Evolutionary conservation across 2,329 filamentous ascomycete genomes (phyloP).

Genomic region (Domatiomyces catenatus): DNA sequence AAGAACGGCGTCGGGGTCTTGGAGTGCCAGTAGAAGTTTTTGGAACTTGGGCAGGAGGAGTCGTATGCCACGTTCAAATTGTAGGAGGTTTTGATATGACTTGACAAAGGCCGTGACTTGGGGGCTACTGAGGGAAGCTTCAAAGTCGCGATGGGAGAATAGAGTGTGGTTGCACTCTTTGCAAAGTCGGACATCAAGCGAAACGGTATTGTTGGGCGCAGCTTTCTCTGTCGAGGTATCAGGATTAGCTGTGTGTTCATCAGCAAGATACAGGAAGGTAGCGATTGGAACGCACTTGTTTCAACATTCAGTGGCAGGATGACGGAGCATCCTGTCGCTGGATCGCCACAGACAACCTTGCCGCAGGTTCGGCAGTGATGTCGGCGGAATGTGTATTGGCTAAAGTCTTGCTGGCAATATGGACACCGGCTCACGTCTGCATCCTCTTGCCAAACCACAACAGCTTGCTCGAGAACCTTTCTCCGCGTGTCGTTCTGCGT

Average conservation of each 20-base stretch:
- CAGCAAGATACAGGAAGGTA: constrained; percentile 8
- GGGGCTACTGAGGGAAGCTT: constrained; percentile 48
- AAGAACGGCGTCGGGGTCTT: constrained; percentile 53
- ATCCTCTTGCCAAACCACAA: constrained; percentile 94
- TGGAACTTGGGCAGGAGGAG: constrained; percentile 74
- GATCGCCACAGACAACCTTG: constrained; percentile 80
- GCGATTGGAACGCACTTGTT: constrained; percentile 34
- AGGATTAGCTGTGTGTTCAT: constrained; percentile 12
- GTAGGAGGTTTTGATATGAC: constrained; percentile 65
- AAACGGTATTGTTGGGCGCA: constrained; percentile 34
- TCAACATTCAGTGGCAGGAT: constrained; percentile 70
- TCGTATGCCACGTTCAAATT: constrained; percentile 78
- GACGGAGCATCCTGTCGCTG: constrained; percentile 65
- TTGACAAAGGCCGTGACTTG: constrained; percentile 43
- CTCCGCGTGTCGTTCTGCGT: constrained; percentile 51
- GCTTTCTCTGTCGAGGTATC: constrained; percentile 15
- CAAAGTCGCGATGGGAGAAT: constrained; percentile 63
- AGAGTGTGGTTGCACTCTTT: constrained; percentile 64
- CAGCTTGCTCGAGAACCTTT: constrained; percentile 72
- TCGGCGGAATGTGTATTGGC: constrained; percentile 76
- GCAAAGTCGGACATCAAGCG: constrained; percentile 78
- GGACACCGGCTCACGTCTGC: constrained; percentile 64
- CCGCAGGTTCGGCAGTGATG: constrained; percentile 94
- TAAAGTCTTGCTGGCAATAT: constrained; percentile 92
- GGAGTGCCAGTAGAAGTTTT: constrained; percentile 54